phyloP scores from a whole-genome alignment of 108 stramenopile genomes.

The Skeletonema marinoi region DNA sequence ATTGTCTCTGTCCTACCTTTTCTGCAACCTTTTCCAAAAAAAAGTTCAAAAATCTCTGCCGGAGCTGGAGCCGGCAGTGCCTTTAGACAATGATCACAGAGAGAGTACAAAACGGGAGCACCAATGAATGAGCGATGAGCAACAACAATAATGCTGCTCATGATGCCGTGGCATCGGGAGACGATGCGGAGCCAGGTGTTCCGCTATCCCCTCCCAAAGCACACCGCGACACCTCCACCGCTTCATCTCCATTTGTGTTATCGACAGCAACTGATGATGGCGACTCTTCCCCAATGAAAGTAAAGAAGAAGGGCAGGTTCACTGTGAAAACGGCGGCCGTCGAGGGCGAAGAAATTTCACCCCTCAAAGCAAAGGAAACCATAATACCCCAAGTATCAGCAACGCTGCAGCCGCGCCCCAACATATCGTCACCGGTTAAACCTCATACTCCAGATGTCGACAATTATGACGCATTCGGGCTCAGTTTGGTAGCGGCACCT shows the following conservation, averaged over 20 bases:
- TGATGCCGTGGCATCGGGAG: not conserved
- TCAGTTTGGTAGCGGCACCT: constrained; percentile 13
- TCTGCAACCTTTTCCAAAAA: no score
- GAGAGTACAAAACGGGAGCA: no score
- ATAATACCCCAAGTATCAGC: not conserved
- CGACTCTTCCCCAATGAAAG: not conserved
- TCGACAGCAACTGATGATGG: not conserved
- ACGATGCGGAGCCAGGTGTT: not conserved
- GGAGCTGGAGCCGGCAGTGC: no score
- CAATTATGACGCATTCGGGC: constrained; percentile 16
- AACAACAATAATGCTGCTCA: not conserved
- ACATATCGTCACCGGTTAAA: constrained; percentile 3
- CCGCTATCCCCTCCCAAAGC: not conserved
- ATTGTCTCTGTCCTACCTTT: no score
- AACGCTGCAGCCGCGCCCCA: constrained; percentile 17
- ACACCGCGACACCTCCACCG: not conserved
- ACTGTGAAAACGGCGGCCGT: not conserved
- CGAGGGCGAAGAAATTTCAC: not conserved
- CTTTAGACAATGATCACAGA: no score
- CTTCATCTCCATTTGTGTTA: not conserved
- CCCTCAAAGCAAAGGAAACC: not conserved
- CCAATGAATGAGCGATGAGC: not conserved
- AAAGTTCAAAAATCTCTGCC: no score
- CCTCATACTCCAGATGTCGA: constrained; percentile 16
- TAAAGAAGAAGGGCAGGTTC: not conserved